These are phyloP conservation scores for Euryodendron excelsum DNA, from an alignment of 148 eudicot species.

Conservation along the genomic window DNA sequence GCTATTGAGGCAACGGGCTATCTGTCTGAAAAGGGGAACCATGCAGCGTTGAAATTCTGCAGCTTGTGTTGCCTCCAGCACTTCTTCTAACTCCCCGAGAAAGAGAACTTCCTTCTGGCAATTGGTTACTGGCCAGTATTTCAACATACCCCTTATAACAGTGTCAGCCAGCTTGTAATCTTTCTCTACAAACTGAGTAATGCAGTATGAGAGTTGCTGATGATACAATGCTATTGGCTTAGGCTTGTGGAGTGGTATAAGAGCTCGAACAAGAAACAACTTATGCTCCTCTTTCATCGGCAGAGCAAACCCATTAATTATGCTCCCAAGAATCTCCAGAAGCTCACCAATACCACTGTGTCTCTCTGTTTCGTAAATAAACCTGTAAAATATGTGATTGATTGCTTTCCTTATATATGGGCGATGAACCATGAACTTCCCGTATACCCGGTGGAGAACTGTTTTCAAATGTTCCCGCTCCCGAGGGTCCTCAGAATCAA, in stretches of 20 bases:
- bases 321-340: slow-evolving; percentile 66
- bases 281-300: slow-evolving; percentile 76
- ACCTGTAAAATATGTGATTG: slow-evolving; percentile 51
- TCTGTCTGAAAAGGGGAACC: slow-evolving; percentile 62
- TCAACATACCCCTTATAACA: slow-evolving; percentile 62
- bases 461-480: slow-evolving; percentile 57
- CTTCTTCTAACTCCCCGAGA: slow-evolving; percentile 66
- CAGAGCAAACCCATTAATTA: slow-evolving; percentile 69
- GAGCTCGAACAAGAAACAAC: slow-evolving; percentile 60
- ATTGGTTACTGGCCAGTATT: slow-evolving; percentile 68
- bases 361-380: slow-evolving; percentile 61
- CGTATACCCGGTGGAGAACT: slow-evolving; percentile 51
- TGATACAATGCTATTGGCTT: slow-evolving; percentile 51
- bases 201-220: slow-evolving; percentile 60
- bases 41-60: slow-evolving; percentile 53
- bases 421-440: slow-evolving; percentile 66
- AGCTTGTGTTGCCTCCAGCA: slow-evolving; percentile 54
- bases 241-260: slow-evolving; percentile 70
- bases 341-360: slow-evolving; percentile 61
- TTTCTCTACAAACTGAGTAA: slow-evolving; percentile 67
- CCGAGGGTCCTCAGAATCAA: slow-evolving; percentile 53
- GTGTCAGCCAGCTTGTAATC: slow-evolving; percentile 63
- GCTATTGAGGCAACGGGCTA: slow-evolving; percentile 63
- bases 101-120: slow-evolving; percentile 69
- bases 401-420: slow-evolving; percentile 61